Conservation (phyloP, 2,329 filamentous ascomycete genomes). For the Pseudonectria buxi region DNA sequence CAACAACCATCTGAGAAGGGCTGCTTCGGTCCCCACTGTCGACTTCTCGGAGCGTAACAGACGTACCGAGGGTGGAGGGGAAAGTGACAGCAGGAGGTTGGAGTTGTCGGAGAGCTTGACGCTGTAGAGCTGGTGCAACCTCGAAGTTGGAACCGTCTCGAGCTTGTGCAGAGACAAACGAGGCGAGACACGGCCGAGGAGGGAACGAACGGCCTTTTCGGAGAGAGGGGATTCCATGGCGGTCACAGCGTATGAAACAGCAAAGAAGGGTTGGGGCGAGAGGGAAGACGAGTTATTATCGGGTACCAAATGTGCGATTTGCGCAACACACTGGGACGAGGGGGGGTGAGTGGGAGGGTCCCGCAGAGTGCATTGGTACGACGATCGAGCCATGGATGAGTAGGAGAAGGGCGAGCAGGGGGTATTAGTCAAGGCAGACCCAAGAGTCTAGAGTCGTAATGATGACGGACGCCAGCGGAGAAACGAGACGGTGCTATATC, state of each 20-base stretch:
- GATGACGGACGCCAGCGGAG: too few relatives aligned
- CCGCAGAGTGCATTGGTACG: slow-evolving; percentile 23
- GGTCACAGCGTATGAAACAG: slow-evolving; percentile 8
- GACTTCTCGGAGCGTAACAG: slow-evolving; percentile 42
- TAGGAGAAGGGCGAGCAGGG: slow-evolving; percentile 1
- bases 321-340: slow-evolving; percentile 18
- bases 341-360: slow-evolving; percentile 18
- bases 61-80: slow-evolving; percentile 35
- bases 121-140: slow-evolving; percentile 36
- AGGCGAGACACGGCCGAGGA: slow-evolving; percentile 18
- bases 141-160: slow-evolving; percentile 27
- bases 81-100: slow-evolving; percentile 34
- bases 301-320: slow-evolving; percentile 20
- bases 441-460: too few relatives aligned
- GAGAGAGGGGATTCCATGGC: slow-evolving; percentile 17
- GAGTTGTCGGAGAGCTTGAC: slow-evolving; percentile 36
- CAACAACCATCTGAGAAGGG: slow-evolving; percentile 39
- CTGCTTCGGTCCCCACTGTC: slow-evolving; percentile 38
- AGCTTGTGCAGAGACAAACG: slow-evolving; percentile 18
- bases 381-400: slow-evolving; percentile 18
- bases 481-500: too few relatives aligned
- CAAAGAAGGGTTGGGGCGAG: slow-evolving; percentile 18
- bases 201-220: slow-evolving; percentile 19
- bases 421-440: too few relatives aligned
- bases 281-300: slow-evolving; percentile 13